These are phyloP conservation scores for Populus tremula DNA, from an alignment of 345 rosid species.

Conservation along the genomic window DNA sequence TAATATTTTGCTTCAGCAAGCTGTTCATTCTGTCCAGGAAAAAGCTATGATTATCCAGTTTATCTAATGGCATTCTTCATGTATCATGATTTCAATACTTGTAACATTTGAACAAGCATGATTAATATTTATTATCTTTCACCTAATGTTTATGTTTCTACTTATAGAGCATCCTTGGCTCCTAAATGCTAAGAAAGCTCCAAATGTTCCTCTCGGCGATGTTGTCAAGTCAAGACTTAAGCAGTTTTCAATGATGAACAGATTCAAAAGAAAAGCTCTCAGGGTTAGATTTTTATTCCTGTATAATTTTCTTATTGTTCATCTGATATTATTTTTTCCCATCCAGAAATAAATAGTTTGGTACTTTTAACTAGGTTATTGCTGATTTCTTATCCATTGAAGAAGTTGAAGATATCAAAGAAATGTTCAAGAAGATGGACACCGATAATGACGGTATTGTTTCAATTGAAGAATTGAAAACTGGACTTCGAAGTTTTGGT, in stretches of 20 bases:
- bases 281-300: conserved; percentile 59
- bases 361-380: conserved; percentile 58
- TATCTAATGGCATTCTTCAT: background rate
- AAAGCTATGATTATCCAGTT: background rate
- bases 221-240: conserved; percentile 94
- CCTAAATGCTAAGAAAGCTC: conserved; percentile 95
- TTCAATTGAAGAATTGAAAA: conserved; percentile 85
- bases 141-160: conserved; percentile 17
- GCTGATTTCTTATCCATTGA: conserved; percentile 88
- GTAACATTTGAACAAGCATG: background rate
- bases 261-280: conserved; percentile 99
- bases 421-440: conserved; percentile 92
- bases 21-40: background rate
- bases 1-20: background rate
- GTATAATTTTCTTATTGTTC: conserved; percentile 6
- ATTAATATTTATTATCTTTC: conserved; percentile 8
- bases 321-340: background rate
- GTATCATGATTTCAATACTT: background rate
- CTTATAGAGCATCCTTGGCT: conserved; percentile 94
- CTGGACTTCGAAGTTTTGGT: conserved; percentile 67
- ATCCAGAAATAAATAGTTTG: background rate
- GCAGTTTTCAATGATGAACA: conserved; percentile 99
- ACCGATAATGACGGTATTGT: conserved; percentile 82
- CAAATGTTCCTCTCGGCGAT: conserved; percentile 97
- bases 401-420: conserved; percentile 94